phyloP scores from a whole-genome alignment of 2,329 filamentous ascomycete species.

The Chrysosphaeria jannelii region DNA sequence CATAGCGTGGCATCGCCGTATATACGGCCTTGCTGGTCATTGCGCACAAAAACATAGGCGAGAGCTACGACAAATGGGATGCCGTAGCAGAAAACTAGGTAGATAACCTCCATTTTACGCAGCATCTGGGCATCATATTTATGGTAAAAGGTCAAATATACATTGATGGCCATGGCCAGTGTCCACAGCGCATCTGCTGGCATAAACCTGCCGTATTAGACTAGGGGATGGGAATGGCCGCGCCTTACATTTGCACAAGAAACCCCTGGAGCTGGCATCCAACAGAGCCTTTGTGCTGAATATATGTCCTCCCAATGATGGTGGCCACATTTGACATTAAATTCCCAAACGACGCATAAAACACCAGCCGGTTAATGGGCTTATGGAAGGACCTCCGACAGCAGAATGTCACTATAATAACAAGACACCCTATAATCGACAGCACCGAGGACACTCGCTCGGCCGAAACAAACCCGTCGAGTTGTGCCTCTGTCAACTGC shows the following conservation, averaged over 20 bases:
- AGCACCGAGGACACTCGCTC: conserved; percentile 40
- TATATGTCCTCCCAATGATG: conserved; percentile 33
- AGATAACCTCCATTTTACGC: conserved; percentile 37
- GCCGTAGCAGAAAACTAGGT: conserved; percentile 40
- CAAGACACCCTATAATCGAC: conserved; percentile 37
- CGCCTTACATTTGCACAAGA: conserved; percentile 48
- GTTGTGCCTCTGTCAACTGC: conserved; percentile 9
- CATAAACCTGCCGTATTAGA: conserved; percentile 33
- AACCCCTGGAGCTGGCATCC: conserved; percentile 48
- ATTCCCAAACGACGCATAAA: conserved; percentile 62
- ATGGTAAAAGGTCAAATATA: conserved; percentile 52
- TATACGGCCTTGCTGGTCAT: conserved; percentile 17
- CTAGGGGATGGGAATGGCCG: neutral
- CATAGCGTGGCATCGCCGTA: conserved; percentile 52
- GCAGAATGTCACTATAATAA: conserved; percentile 43
- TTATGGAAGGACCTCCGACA: conserved; percentile 44
- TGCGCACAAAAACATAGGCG: conserved; percentile 31
- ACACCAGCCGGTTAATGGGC: conserved; percentile 63
- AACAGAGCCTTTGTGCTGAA: conserved; percentile 15
- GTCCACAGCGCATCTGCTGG: conserved; percentile 50
- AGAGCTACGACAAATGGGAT: conserved; percentile 39
- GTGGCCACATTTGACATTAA: conserved; percentile 50
- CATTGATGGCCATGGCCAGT: conserved; percentile 57
- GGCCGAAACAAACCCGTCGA: conserved; percentile 25
- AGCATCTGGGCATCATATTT: conserved; percentile 36